A percentile compares a stretch with the other conserved stretches of the same genome.
These are phyloP conservation scores for Crithidia sp. DNA, from an alignment of 208 protist genomes.

Conservation along the genomic window DNA sequence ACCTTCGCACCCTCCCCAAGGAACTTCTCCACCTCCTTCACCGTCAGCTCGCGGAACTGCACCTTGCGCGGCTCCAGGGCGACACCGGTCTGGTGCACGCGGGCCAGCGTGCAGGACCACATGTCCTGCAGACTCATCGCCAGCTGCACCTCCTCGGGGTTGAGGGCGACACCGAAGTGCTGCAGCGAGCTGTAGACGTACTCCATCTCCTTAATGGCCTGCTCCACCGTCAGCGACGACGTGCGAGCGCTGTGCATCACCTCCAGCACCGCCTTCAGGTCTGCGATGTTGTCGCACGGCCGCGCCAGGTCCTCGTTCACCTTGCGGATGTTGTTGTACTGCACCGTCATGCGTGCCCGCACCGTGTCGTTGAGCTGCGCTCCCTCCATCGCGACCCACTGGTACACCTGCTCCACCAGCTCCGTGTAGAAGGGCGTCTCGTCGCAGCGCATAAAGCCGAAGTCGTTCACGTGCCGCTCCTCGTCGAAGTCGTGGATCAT, in stretches of 20 bases:
- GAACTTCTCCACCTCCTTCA: constrained; percentile 90
- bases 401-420: constrained; percentile 90
- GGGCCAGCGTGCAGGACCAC: constrained; percentile 88
- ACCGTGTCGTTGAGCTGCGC: constrained; percentile 93
- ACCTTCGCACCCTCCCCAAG: constrained; percentile 53
- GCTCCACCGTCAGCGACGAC: constrained; percentile 93
- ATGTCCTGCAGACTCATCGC: constrained; percentile 78
- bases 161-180: constrained; percentile 91
- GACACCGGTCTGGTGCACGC: constrained; percentile 79
- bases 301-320: constrained; percentile 89
- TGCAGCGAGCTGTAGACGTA: constrained; percentile 95
- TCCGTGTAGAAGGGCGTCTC: constrained; percentile 90
- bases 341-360: constrained; percentile 76
- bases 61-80: constrained; percentile 92
- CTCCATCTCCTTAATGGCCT: constrained; percentile 93
- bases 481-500: constrained; percentile 93
- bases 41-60: constrained; percentile 94
- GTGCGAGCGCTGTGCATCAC: constrained; percentile 92
- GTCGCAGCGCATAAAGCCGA: constrained; percentile 96
- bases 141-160: constrained; percentile 77
- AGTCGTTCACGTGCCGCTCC: constrained; percentile 86
- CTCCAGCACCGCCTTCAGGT: constrained; percentile 95
- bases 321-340: constrained; percentile 73
- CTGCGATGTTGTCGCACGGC: constrained; percentile 94
- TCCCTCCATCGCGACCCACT: constrained; percentile 95